Evolutionary conservation across 345 rosid genomes (phyloP), one percentile per base, ranked within the genome.

Genomic region (Dovyalis caffra): DNA sequence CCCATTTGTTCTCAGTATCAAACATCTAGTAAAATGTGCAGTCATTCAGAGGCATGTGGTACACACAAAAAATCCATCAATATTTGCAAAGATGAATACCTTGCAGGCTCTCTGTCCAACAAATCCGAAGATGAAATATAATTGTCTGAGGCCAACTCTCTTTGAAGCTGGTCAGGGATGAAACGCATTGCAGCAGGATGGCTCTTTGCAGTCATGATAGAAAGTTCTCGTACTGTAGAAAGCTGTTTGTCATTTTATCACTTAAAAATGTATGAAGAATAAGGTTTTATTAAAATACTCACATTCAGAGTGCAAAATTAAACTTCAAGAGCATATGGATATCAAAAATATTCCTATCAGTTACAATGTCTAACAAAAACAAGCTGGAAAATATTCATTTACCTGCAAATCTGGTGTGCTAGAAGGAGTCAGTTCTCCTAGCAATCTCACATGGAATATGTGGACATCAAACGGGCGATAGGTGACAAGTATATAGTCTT

Each of bases 191-290:
- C 97, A 70, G 93, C 96, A 72, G 99, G 99, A 87, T 95, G 98
- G 87, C 97, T 95, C 93, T 95, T 95, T 23, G 93, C 97, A 71
- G 99, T 95, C 98, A 95, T 93, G 85, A 95, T 95, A 70, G 99
- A 93, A 77, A 95, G 91, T 85, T 95, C 99, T 79, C 99, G 92
- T 86, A 95, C 99, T 93, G 98, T 93, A 90, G 98, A 95, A 90
- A 95, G 98, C 99, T 95, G 97, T 95, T 93, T 86, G 98, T 93
- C 99, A 95, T 91, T 89, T 95, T 85, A 93, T 93, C 93, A 95
- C 96, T 95, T 95, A 84, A 89, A 89, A 89, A 89, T 82, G 85
- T 79, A 90, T 86, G 87, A 83, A 85, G 80, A 79, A 84, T 74
- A 84, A 76, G 81, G 80, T 78, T 77, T 69, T 45, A 72, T 64